Base-by-base conservation (phyloP, 331 rosid species). In the Malus hybrid region DNA sequence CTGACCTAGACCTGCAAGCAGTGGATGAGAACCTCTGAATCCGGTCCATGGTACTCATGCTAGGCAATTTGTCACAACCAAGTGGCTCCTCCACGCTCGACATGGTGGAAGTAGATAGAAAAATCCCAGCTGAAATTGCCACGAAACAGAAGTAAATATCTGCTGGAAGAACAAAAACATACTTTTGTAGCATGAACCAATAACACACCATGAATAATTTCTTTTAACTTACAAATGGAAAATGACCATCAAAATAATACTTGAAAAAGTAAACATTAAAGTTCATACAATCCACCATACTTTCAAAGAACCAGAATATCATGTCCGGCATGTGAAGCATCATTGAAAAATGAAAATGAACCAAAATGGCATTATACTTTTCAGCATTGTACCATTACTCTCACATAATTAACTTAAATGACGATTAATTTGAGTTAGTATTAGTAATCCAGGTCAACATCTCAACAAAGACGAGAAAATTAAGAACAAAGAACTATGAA, bases 51-150 rank as follows among this genome's bases (percentile, higher is more conserved):
- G 98, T 90, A 78, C 73, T 83, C 95, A 90, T 89, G 86, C 96
- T 93, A 63, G 98, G 98, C 89, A 93, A 75, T 78, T 93, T 93
- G 85, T 93, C 96, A 84, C 87, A 80, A 80, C 93, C 96, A 63
- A 91, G 92, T 26, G 98, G 97, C 83, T 93, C 96, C 89, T 91
- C 96, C 93, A 93, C 83, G 80, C 97, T 93, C 18, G 98, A 93
- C 98, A 93, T 91, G 71, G 74, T 86, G 68, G 79, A 80, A 70
- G 82, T 55, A 30, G 82, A 79, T 57, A 82, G 48, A 58, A 48
- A 63, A 56, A 73, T 61, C 64, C 53, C 68, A 74, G 46, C 88
- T 81, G 70, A 72, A 69, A 81, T 44, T 22, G 74, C 76, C 73
- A 68, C 79, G 70, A 42, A 66, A 75, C 56, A 73, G 28, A 10